phyloP scores from a whole-genome alignment of 768 basidiomycete species.

The Sistotremastrum niveocremeum region DNA sequence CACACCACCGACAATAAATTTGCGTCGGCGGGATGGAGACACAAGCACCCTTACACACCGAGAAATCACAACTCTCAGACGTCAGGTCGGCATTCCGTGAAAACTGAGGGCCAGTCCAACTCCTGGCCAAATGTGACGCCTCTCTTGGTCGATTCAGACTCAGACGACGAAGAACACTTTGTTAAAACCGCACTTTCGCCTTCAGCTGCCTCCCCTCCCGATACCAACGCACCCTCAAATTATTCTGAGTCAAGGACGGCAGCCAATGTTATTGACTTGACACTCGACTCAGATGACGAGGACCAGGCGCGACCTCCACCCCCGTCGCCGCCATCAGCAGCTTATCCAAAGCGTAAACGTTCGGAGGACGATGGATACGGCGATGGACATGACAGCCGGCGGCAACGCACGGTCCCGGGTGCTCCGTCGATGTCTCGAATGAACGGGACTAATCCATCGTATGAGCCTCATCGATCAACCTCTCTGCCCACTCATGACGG shows the following conservation, averaged over 20 bases:
- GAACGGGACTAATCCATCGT: no score
- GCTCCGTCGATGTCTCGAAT: no score
- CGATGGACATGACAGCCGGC: no score
- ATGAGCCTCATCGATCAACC: no score
- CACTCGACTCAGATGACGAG: slow-evolving; percentile 70
- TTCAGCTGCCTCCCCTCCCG: slow-evolving; percentile 14
- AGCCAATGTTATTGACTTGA: slow-evolving; percentile 70
- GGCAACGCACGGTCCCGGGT: no score
- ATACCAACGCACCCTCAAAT: slow-evolving; percentile 5
- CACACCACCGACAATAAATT: slow-evolving; percentile 82
- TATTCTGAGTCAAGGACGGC: slow-evolving; percentile 12
- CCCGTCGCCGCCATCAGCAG: slow-evolving; percentile 14
- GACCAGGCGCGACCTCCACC: slow-evolving; percentile 19
- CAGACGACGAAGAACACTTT: not conserved
- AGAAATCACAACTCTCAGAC: no score
- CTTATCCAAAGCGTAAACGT: slow-evolving; percentile 3
- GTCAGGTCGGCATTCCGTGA: no score
- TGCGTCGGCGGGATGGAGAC: slow-evolving; percentile 59
- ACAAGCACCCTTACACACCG: slow-evolving; percentile 1
- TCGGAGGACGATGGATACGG: no score
- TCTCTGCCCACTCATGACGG: no score
- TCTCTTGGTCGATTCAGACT: not conserved
- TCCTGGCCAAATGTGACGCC: not conserved
- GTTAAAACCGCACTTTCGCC: slow-evolving; percentile 1
- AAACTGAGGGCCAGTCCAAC: no score